These are phyloP conservation scores for Nemania serpens DNA, from an alignment of 2,329 filamentous ascomycete species.

Conservation along the genomic window DNA sequence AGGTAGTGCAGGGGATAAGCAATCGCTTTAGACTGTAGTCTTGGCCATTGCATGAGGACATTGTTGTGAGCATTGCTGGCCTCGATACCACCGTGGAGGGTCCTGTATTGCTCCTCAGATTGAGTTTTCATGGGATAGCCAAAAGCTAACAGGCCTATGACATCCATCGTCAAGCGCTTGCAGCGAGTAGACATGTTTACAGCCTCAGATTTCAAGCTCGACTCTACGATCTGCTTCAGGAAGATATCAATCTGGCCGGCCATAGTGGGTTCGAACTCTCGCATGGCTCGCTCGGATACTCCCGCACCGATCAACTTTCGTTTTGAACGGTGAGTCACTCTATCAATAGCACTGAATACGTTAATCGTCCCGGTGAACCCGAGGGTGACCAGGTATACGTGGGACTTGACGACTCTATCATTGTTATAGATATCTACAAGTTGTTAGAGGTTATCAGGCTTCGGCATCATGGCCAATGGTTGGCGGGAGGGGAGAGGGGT, in stretches of 20 bases:
- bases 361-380: constrained; percentile 21
- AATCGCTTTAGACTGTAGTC: constrained; percentile 16
- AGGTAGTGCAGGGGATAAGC: constrained; percentile 24
- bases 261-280: constrained; percentile 30
- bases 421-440: constrained; percentile 31
- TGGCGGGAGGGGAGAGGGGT: too few species aligned
- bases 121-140: constrained; percentile 29
- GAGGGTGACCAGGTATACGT: constrained; percentile 26
- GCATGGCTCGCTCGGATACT: constrained; percentile 28
- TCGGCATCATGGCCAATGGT: neutral
- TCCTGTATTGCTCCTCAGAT: constrained; percentile 25
- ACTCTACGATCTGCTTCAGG: constrained; percentile 20
- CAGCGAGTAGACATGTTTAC: constrained; percentile 28
- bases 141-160: constrained; percentile 30
- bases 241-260: constrained; percentile 27
- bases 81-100: constrained; percentile 17
- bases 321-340: constrained; percentile 19
- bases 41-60: constrained; percentile 27
- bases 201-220: constrained; percentile 4
- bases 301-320: constrained; percentile 25
- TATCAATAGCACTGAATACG: constrained; percentile 27
- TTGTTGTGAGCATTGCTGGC: constrained; percentile 23
- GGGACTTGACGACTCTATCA: constrained; percentile 28
- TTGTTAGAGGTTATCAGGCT: neutral
- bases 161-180: constrained; percentile 27